Percentiles rank a stretch among this genome's conserved stretches.
phyloP scores from a whole-genome alignment of 2,329 filamentous ascomycete species.

The Exophiala dermatitidis region DNA sequence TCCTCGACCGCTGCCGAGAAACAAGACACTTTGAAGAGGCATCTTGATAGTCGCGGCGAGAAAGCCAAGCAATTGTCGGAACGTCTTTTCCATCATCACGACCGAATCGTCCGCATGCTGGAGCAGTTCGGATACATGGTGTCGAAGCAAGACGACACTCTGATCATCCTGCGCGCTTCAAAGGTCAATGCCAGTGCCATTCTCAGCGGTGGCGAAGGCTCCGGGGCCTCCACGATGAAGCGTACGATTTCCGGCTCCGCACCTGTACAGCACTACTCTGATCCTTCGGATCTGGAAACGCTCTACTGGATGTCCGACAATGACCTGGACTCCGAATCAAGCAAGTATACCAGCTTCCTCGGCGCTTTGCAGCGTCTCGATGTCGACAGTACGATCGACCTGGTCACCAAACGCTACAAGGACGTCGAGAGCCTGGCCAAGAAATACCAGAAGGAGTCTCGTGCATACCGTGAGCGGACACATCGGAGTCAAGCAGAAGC shows the following conservation, averaged over 20 bases:
- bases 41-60: conserved; percentile 62
- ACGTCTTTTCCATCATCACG: conserved; percentile 73
- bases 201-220: conserved; percentile 32
- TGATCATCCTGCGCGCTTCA: conserved; percentile 66
- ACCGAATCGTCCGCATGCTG: conserved; percentile 72
- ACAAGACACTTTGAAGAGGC: conserved; percentile 38
- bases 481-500: conserved; percentile 74
- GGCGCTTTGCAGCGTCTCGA: conserved; percentile 70
- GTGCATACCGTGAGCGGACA: conserved; percentile 79
- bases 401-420: conserved; percentile 79
- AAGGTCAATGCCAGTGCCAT: conserved; percentile 46
- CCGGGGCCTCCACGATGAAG: conserved; percentile 31
- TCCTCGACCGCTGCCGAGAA: conserved; percentile 25
- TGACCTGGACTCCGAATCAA: conserved; percentile 58
- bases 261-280: conserved; percentile 49
- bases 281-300: conserved; percentile 62
- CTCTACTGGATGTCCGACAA: conserved; percentile 74
- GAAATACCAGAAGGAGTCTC: conserved; percentile 85
- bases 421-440: conserved; percentile 89
- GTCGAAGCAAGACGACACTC: conserved; percentile 62
- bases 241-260: conserved; percentile 45
- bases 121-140: conserved; percentile 83
- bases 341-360: conserved; percentile 69
- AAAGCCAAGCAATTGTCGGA: conserved; percentile 79
- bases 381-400: conserved; percentile 74